Evolutionary conservation across 768 basidiomycete species (phyloP), one percentile per base, ranked within the genome.

Genomic region (Termitomyces sp.): DNA sequence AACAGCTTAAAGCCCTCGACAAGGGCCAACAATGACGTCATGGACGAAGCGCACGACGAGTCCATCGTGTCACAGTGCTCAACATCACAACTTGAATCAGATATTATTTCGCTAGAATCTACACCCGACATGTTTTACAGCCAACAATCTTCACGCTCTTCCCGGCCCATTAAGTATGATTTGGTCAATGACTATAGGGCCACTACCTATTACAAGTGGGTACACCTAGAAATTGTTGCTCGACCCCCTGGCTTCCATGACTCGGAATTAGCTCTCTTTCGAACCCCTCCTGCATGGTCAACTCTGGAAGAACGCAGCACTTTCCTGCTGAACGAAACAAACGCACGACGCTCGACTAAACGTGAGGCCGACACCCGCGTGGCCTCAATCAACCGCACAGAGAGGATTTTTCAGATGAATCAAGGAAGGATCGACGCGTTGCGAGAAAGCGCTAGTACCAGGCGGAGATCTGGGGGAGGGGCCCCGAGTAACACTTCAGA

Each of bases 261-360:
- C 52, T 53, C 60, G 9, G 54, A 55, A 32, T 65, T 75, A 26
- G 71, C 71, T 64, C 71, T 77, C 18, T 74, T 68, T 60, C 74
- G 76, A 16, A 57, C 60, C 6, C 76, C 76, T 8, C 76, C 76
- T 1, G 65, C 72, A 9, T 77, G 75, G 74, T 65, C 55, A 50
- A 53, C 56, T 1, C 60, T 76, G 24, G 65, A 66, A 13, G 64
- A 44, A 26, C 20, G 22, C 30, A 60, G 51, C 51, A 36, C 46
- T 20, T n/a, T 16, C n/a, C 50, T 58, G 44, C 49, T 38, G 11
- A 48, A 56, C 8, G 32, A 53, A 32, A 33, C 33, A 7, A 26
- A 46, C 1, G 24, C 47, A 30, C 58, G 55, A 48, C 26, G 54
- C 13, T 48, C 47, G 26, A 26, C 40, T 3, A 40, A 18, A 14